phyloP scores from a whole-genome alignment of 1,284 basidiomycete genomes.

The Schizophyllum commune region DNA sequence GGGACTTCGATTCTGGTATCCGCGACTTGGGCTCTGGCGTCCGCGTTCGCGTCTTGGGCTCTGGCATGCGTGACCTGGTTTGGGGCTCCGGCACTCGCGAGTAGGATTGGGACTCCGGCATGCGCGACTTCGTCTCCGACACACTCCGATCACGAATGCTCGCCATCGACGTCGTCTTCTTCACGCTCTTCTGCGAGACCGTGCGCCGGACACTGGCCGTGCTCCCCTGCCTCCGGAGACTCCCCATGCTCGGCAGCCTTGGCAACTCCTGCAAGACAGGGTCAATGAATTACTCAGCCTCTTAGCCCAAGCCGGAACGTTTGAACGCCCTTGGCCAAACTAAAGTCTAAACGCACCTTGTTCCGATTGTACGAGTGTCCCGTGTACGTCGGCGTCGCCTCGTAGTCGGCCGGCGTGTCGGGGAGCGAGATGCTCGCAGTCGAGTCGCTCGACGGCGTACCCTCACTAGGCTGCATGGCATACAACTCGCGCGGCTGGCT shows the following conservation, averaged over 20 bases:
- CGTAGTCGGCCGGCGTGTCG: constrained; percentile 30
- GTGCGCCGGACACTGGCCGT: constrained; percentile 2
- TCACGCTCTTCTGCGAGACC: constrained; percentile 12
- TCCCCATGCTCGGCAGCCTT: constrained; percentile 3
- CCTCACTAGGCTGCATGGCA: constrained; percentile 14
- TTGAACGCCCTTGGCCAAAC: no score
- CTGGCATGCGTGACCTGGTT: constrained; percentile 14
- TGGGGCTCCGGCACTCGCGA: constrained; percentile 6
- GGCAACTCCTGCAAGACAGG: constrained; percentile 6
- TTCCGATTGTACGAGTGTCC: constrained; percentile 1
- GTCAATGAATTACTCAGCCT: no score
- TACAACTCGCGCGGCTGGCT: neutral
- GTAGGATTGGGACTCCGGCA: constrained; percentile 2
- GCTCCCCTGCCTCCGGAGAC: constrained; percentile 2
- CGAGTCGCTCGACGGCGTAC: constrained; percentile 31
- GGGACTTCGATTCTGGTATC: constrained; percentile 12
- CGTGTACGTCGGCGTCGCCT: constrained; percentile 1
- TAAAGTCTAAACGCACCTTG: constrained; percentile 3
- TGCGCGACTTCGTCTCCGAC: neutral
- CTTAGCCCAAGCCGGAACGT: no score
- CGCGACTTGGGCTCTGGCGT: neutral
- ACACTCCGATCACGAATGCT: constrained; percentile 7
- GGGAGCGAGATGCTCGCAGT: constrained; percentile 38
- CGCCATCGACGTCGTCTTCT: constrained; percentile 9
- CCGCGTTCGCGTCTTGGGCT: neutral